Percentiles rank a stretch among this genome's conserved stretches.
Conservation (phyloP, 2,329 filamentous ascomycete genomes). For the Alternaria alternata region DNA sequence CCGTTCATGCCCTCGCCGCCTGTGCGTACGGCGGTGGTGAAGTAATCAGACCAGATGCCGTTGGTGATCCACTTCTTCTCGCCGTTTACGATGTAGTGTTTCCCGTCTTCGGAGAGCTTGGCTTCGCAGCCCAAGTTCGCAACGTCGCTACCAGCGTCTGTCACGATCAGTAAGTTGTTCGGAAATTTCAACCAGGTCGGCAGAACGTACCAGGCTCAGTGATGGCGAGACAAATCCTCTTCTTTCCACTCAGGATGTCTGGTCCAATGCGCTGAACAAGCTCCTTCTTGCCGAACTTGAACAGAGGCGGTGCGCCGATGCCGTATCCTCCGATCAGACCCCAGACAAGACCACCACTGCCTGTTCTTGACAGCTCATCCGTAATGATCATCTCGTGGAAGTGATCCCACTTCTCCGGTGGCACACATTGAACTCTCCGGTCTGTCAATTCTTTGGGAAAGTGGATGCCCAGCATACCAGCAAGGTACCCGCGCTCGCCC, state of each 20-base stretch:
- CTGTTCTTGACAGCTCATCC: slow-evolving; percentile 89
- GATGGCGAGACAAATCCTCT: slow-evolving; percentile 96
- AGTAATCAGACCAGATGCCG: slow-evolving; percentile 96
- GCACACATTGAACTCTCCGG: slow-evolving; percentile 77
- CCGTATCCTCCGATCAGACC: slow-evolving; percentile 94
- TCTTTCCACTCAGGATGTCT: slow-evolving; percentile 87
- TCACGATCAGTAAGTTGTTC: slow-evolving; percentile 15
- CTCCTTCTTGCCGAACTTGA: slow-evolving; percentile 88
- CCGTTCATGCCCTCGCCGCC: slow-evolving; percentile 91
- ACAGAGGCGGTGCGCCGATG: slow-evolving; percentile 88
- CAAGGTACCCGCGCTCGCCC: slow-evolving; percentile 67
- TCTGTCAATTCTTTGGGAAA: slow-evolving; percentile 78
- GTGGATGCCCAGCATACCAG: slow-evolving; percentile 74
- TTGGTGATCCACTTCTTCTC: slow-evolving; percentile 99
- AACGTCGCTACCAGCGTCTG: slow-evolving; percentile 90
- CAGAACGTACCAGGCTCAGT: slow-evolving; percentile 71
- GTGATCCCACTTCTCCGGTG: slow-evolving; percentile 91
- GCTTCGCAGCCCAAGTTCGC: slow-evolving; percentile 96
- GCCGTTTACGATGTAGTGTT: slow-evolving; percentile 99
- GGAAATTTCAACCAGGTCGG: neutral
- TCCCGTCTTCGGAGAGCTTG: slow-evolving; percentile 92
- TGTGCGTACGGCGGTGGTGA: slow-evolving; percentile 73
- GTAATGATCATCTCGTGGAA: slow-evolving; percentile 98
- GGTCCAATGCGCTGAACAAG: slow-evolving; percentile 89
- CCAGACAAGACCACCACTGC: slow-evolving; percentile 94